A percentile compares a stretch with the other conserved stretches of the same genome.
phyloP scores from a whole-genome alignment of 1,139 yeast species.

The Scheffersomyces titani region DNA sequence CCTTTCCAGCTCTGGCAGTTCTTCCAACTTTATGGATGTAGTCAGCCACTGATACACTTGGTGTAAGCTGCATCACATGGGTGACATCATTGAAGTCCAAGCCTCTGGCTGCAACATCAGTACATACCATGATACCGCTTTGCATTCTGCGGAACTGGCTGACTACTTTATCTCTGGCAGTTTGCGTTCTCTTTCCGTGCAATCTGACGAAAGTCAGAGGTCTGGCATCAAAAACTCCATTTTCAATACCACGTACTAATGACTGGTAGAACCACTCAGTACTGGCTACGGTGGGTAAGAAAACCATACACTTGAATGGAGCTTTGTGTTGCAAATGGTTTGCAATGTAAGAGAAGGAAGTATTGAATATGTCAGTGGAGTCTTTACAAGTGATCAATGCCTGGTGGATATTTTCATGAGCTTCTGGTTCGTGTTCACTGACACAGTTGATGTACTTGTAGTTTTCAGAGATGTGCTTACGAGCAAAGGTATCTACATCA shows the following conservation, averaged over 20 bases:
- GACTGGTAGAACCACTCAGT: conserved; percentile 57
- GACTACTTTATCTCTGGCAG: conserved; percentile 60
- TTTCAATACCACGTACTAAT: conserved; percentile 16
- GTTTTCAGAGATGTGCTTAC: conserved; percentile 59
- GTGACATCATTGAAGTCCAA: conserved; percentile 96
- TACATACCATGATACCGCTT: conserved; percentile 83
- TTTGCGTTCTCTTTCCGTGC: conserved; percentile 76
- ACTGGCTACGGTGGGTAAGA: conserved; percentile 74
- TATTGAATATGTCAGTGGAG: conserved; percentile 51
- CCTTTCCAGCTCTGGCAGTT: conserved; percentile 92
- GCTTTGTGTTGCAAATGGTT: conserved; percentile 22
- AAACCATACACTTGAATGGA: conserved; percentile 75
- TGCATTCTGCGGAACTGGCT: conserved; percentile 51
- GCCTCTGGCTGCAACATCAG: conserved; percentile 99
- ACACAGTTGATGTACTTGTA: conserved; percentile 78
- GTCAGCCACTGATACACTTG: conserved; percentile 69
- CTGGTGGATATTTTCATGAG: conserved; percentile 79
- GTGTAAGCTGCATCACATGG: conserved; percentile 97
- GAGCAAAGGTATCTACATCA: conserved; percentile 66
- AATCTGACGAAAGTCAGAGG: conserved; percentile 31
- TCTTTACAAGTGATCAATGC: conserved; percentile 52
- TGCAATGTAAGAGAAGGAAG: conserved; percentile 51
- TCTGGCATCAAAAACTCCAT: conserved; percentile 11
- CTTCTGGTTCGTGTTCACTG: conserved; percentile 71
- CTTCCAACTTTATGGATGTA: conserved; percentile 98